Evolutionary conservation across 352 stramenopile species (phyloP), one percentile per base, ranked within the genome.

Genomic region (Pythium scleroteichum): DNA sequence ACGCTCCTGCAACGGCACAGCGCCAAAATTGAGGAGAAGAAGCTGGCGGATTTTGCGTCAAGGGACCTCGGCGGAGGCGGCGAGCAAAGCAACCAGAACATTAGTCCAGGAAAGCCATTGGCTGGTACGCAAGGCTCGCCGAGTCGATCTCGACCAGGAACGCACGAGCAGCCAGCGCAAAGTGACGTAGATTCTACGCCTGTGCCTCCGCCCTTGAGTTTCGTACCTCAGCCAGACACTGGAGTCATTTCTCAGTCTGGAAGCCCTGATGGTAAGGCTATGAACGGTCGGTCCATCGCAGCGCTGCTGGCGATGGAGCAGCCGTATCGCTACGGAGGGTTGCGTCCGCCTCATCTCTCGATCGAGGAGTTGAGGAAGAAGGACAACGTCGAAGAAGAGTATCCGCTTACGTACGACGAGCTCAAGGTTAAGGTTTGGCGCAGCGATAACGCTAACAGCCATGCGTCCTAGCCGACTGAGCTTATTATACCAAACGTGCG

Each of bases 381-480:
- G 59, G 85, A 93, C 71, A 89, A 85, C 51, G 72, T 90, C 20
- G 83, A 95, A 62, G 83, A 95, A 58, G 83, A 91, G 54, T 95
- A 95, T 47, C 83, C 85, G n/a, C 77, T 93, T 12, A 93, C 79
- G 12, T 93, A 95, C 70, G 73, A 90, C 56, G 83, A 93, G 51
- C 80, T 95, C 59, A 94, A 94, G 70, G 73, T 78, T 42, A 90
- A 91, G 66, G 83, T 92, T 14, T 95, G 85, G 83, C 71, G 80
- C 35, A 73, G 67, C 24, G 72, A 89, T 4, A 72, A 88, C 8
- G 71, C 35, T 22, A 16, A 38, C 35, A 38, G 20, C 24, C 48
- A 64, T n/a, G 62, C 27, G 1, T 44, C 32, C 24, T 53, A 59
- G 23, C n/a, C 2, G 38, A 38, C 27, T 19, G 38, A 8, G 20